phyloP scores from a whole-genome alignment of 2,329 filamentous ascomycete genomes.

The Ceratocystis cacaofunesta region DNA sequence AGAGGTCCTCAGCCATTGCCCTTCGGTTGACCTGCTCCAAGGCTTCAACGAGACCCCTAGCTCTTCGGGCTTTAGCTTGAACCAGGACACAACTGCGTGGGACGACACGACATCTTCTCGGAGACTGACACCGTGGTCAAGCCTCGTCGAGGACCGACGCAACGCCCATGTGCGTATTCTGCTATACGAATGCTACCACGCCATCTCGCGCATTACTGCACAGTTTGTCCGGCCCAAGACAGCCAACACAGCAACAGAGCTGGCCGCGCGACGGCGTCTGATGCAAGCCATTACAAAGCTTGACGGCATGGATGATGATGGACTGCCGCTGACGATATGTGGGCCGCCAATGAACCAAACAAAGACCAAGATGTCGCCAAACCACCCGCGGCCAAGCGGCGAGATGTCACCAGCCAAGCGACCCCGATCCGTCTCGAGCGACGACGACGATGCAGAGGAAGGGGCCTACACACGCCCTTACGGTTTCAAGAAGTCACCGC shows the following conservation, averaged over 20 bases:
- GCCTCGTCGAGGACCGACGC: slow-evolving; percentile 30
- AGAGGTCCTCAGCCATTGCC: slow-evolving; percentile 32
- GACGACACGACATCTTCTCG: not conserved
- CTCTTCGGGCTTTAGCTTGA: slow-evolving; percentile 24
- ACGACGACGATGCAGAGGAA: not conserved
- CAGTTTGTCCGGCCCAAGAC: slow-evolving; percentile 39
- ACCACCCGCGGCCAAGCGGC: slow-evolving; percentile 25
- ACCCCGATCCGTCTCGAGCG: slow-evolving; percentile 23
- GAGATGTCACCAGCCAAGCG: slow-evolving; percentile 34
- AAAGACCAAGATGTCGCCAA: not conserved
- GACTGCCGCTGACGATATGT: not conserved
- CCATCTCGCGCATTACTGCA: slow-evolving; percentile 35
- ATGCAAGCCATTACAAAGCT: slow-evolving; percentile 33
- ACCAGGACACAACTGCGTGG: slow-evolving; percentile 11
- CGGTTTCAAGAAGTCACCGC: not conserved
- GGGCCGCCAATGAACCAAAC: not conserved
- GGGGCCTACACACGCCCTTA: not conserved
- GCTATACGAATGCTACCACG: slow-evolving; percentile 45
- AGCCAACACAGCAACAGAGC: slow-evolving; percentile 35
- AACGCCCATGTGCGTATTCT: slow-evolving; percentile 34
- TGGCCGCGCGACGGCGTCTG: slow-evolving; percentile 38
- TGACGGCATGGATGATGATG: slow-evolving; percentile 23
- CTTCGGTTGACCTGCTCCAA: slow-evolving; percentile 31
- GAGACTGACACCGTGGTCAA: slow-evolving; percentile 12
- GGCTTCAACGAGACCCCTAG: slow-evolving; percentile 28